Evolutionary conservation across 2,329 filamentous ascomycete species (phyloP).

Genomic region (Nannizzia gypsea): DNA sequence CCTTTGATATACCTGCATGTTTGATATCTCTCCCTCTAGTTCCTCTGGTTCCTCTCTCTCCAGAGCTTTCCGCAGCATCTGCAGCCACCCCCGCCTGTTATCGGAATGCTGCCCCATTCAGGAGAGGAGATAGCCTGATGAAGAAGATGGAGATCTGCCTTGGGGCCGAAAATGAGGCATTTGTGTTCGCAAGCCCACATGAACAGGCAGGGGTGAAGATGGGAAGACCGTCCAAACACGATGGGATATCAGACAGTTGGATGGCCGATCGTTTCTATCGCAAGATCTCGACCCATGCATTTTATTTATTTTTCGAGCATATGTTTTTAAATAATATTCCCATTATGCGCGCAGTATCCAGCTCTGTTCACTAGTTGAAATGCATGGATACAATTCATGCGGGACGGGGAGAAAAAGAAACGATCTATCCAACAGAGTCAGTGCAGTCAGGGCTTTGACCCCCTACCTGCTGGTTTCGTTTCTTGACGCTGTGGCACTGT

Average conservation of each 20-base stretch:
- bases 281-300: neutral
- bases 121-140: no score
- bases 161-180: neutral
- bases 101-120: neutral
- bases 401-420: neutral
- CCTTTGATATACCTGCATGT: neutral
- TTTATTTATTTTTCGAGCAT: neutral
- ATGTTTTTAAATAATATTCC: no score
- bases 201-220: neutral
- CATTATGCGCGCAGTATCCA: neutral
- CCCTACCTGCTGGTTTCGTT: neutral
- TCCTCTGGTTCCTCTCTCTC: neutral
- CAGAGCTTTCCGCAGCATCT: neutral
- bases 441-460: neutral
- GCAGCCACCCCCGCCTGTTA: slow-evolving; percentile 1
- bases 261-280: neutral
- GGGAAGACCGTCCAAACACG: neutral
- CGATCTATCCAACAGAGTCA: neutral
- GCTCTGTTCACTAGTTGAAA: neutral
- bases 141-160: neutral
- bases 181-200: neutral
- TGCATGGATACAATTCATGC: neutral
- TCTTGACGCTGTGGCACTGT: neutral
- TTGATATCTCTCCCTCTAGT: no score
- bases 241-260: neutral